Conservation (phyloP, 2,329 filamentous ascomycete genomes). For the Helotiales sp. region DNA sequence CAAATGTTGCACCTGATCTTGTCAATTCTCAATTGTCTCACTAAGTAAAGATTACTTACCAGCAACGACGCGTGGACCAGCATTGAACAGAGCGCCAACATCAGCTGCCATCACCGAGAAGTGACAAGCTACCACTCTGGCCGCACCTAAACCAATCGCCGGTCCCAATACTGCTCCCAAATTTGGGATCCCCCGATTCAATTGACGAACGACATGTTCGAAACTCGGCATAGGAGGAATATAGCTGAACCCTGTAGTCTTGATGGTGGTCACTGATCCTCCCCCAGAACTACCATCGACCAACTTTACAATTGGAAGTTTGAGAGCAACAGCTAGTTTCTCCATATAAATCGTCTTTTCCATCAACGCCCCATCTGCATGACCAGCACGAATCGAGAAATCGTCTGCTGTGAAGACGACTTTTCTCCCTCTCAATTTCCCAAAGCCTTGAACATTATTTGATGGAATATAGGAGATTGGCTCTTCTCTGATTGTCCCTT, state of each 20-base stretch:
- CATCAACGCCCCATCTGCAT: constrained; percentile 59
- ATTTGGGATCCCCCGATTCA: constrained; percentile 65
- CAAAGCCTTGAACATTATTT: constrained; percentile 64
- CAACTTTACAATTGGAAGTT: constrained; percentile 61
- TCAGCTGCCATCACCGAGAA: constrained; percentile 67
- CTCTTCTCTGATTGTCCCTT: constrained; percentile 44
- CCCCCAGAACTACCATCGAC: constrained; percentile 65
- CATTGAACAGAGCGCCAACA: constrained; percentile 62
- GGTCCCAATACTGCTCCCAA: constrained; percentile 62
- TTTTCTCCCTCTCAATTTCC: constrained; percentile 50
- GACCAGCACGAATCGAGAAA: constrained; percentile 61
- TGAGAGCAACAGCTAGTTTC: constrained; percentile 56
- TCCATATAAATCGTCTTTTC: constrained; percentile 63
- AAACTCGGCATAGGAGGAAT: constrained; percentile 58
- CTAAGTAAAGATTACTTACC: constrained; percentile 19
- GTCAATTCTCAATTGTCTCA: not conserved
- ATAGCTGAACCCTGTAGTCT: constrained; percentile 56
- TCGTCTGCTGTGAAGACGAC: constrained; percentile 64
- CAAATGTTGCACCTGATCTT: constrained; percentile 55
- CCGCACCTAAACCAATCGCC: constrained; percentile 63
- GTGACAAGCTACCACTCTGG: constrained; percentile 60
- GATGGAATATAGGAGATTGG: constrained; percentile 54
- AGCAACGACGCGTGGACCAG: constrained; percentile 62
- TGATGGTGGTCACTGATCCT: constrained; percentile 61
- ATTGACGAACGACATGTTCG: constrained; percentile 52